Conservation (phyloP, 305 asterid genomes). For the Petunia hybrid region DNA sequence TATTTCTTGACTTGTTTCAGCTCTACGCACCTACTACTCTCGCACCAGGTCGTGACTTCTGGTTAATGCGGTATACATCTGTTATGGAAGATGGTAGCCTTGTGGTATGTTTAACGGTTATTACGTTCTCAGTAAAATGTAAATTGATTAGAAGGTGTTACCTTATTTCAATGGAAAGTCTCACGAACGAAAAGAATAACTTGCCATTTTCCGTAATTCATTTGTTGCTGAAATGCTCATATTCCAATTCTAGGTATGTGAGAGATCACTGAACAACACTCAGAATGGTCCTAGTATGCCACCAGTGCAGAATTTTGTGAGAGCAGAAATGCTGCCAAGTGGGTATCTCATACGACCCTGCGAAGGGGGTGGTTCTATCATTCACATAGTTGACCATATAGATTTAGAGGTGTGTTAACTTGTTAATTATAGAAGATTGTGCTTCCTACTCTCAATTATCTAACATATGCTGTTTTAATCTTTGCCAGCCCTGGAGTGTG, state of each 20-base stretch:
- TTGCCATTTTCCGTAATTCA: neutral
- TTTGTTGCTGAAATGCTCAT: neutral
- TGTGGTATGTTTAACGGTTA: conserved; percentile 57
- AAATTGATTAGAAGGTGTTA: neutral
- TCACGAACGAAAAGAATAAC: neutral
- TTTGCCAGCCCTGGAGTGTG: conserved; percentile 91
- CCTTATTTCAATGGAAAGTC: conserved; percentile 2
- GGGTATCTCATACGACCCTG: conserved; percentile 96
- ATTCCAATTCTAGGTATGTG: conserved; percentile 66
- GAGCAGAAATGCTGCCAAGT: conserved; percentile 91
- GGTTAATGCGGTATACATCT: conserved; percentile 93
- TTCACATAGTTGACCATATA: conserved; percentile 92
- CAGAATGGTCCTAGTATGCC: conserved; percentile 98
- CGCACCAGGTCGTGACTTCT: conserved; percentile 97
- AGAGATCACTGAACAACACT: conserved; percentile 91
- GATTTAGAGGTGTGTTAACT: conserved; percentile 75
- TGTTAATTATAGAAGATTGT: neutral
- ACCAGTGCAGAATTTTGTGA: conserved; percentile 77
- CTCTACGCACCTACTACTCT: conserved; percentile 91
- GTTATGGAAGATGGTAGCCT: conserved; percentile 98
- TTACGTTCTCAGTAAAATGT: neutral
- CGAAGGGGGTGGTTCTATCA: conserved; percentile 97
- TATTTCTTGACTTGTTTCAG: conserved; percentile 45
- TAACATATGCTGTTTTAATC: conserved; percentile 17
- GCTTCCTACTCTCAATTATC: neutral